Percentiles rank a stretch among this genome's conserved stretches.
Conservation (phyloP, 2,329 filamentous ascomycete genomes). For the Cryoendolithus antarcticus region DNA sequence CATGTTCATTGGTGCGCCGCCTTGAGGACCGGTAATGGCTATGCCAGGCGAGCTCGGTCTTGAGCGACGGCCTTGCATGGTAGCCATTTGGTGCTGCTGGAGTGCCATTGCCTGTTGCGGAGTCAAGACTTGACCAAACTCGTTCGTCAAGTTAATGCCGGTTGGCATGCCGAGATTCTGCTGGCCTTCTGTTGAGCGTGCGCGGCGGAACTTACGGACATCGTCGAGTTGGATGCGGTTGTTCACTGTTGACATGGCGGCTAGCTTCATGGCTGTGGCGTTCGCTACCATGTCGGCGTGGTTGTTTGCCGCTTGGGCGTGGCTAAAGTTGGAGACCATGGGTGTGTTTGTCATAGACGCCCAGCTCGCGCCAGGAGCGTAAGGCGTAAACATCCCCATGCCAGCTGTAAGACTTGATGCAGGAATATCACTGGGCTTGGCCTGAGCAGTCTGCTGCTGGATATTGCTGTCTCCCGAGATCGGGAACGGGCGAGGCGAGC, state of each 20-base stretch:
- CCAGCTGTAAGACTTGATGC: constrained; percentile 58
- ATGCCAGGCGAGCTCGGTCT: constrained; percentile 83
- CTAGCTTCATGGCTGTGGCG: constrained; percentile 96
- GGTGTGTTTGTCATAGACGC: constrained; percentile 97
- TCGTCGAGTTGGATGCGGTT: constrained; percentile 96
- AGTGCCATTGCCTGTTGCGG: constrained; percentile 39
- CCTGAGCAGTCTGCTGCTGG: constrained; percentile 70
- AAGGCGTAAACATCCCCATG: constrained; percentile 55
- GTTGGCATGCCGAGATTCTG: constrained; percentile 46
- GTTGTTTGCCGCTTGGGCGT: constrained; percentile 41
- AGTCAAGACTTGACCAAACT: constrained; percentile 76
- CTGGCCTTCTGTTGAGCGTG: constrained; percentile 74
- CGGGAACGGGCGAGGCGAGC: constrained; percentile 64
- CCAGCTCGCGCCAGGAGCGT: constrained; percentile 79
- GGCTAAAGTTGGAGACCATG: constrained; percentile 73
- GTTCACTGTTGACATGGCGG: constrained; percentile 92
- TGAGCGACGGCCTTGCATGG: constrained; percentile 67
- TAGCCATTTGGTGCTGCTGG: constrained; percentile 67
- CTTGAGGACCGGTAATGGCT: constrained; percentile 57
- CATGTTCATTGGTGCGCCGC: constrained; percentile 50
- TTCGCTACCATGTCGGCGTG: constrained; percentile 98
- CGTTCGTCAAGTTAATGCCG: constrained; percentile 81
- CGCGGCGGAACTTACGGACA: constrained; percentile 86
- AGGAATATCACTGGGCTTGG: constrained; percentile 48
- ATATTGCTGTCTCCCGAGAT: constrained; percentile 57